Evolutionary conservation across 441 rosid genomes (phyloP), one percentile per base, ranked within the genome.

Genomic region (Jatropha multifida): DNA sequence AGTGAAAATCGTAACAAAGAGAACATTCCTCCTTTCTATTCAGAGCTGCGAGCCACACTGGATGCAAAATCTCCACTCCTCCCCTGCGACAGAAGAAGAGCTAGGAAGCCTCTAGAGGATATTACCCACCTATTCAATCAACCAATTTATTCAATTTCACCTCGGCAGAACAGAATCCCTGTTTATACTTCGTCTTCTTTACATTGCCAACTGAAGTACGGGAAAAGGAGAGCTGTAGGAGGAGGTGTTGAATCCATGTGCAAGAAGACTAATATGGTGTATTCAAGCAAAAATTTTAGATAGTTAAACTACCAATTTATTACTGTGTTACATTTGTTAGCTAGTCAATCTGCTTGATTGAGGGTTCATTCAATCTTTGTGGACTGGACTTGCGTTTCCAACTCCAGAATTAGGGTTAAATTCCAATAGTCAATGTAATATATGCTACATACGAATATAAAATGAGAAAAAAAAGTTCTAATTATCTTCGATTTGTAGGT

Each of bases 101-200:
- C 15, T 10, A 80, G 87, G 71, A 72, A 54, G 23, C 85, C 88
- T 40, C 88, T 85, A 62, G 81, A 78, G 65, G 88, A 85, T 69
- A 83, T 85, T 15, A 81, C 87, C 77, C 32, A 77, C 26, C 77
- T 81, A 65, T 51, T 83, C 15, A 37, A 77, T 65, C 63, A 46
- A 10, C 58, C 60, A 46, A 37, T 69, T n/a, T 0, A n/a, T 55
- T 71, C 73, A 44, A 27, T 59, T 26, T 49, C 82, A 14, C 72
- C 37, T 69, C 76, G 67, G 5, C 37, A 18, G 52, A 40, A 65
- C 14, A 23, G 74, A 23, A 26, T 67, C 8, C 60, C 42, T 54
- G 13, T 59, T 11, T 55, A 15, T 3, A 46, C 20, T n/a, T 74
- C 73, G 0, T 62, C 38, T 1, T 17, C 80, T 44, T 79, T 70